Conservation (phyloP, 2,329 filamentous ascomycete species). For the Sclerotinia sclerotiorum region DNA sequence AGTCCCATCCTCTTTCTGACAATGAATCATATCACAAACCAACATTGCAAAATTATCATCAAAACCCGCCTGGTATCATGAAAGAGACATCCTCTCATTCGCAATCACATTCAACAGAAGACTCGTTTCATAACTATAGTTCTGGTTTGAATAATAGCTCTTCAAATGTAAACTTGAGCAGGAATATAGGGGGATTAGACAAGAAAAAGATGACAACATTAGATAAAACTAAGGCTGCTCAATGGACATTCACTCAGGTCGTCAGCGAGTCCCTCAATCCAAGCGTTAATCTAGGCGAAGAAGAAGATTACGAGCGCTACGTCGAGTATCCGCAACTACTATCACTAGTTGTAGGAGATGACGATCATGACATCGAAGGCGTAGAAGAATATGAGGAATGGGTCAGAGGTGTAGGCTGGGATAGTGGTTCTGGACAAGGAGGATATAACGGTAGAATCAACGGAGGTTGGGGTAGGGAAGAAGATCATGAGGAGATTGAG, state of each 20-base stretch:
- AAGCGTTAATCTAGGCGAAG: slow-evolving; percentile 72
- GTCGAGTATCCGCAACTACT: slow-evolving; percentile 86
- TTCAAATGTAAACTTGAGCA: slow-evolving; percentile 35
- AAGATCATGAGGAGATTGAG: slow-evolving; percentile 55
- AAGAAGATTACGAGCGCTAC: slow-evolving; percentile 84
- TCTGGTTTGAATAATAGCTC: not conserved
- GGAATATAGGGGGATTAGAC: slow-evolving; percentile 27
- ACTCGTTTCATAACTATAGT: slow-evolving; percentile 18
- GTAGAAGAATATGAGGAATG: slow-evolving; percentile 79
- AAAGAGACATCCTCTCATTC: slow-evolving; percentile 44
- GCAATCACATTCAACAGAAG: slow-evolving; percentile 19
- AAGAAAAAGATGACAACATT: slow-evolving; percentile 58
- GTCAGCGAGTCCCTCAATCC: slow-evolving; percentile 85
- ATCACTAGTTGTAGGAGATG: slow-evolving; percentile 71
- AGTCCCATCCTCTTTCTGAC: slow-evolving; percentile 31
- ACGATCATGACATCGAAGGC: slow-evolving; percentile 56
- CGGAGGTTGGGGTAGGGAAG: slow-evolving; percentile 56
- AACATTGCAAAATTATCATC: not conserved
- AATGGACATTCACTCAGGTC: slow-evolving; percentile 86
- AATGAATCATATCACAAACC: not conserved
- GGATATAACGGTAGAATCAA: slow-evolving; percentile 78
- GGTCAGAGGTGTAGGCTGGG: slow-evolving; percentile 51
- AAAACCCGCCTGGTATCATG: slow-evolving; percentile 53
- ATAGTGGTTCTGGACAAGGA: slow-evolving; percentile 57
- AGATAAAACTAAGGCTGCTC: slow-evolving; percentile 78